phyloP scores from a whole-genome alignment of 495 filamentous ascomycete species.

The Penicillium paradoxum region DNA sequence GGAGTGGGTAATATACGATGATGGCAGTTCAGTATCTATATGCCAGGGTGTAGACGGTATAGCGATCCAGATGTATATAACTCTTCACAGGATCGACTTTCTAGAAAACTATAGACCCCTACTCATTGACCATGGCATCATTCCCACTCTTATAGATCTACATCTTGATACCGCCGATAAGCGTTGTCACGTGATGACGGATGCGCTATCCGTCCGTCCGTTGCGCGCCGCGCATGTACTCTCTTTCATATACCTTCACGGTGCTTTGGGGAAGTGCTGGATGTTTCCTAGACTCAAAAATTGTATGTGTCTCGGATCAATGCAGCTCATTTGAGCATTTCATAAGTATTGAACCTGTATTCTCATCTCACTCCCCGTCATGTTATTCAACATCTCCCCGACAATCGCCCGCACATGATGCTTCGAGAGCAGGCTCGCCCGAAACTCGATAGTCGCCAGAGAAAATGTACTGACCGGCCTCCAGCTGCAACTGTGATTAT shows the following conservation, averaged over 20 bases:
- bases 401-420: constrained; percentile 7
- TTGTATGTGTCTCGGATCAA: background rate
- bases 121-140: background rate
- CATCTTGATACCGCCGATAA: constrained; percentile 10
- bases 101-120: background rate
- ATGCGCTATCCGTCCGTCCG: constrained; percentile 2
- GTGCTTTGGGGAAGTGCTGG: background rate
- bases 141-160: background rate
- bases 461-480: background rate
- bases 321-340: background rate
- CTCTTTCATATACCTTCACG: constrained; percentile 11
- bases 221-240: constrained; percentile 8
- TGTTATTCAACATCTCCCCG: background rate
- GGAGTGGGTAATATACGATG: too few relatives aligned
- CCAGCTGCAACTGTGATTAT: background rate
- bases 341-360: background rate
- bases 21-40: too few relatives aligned
- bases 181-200: constrained; percentile 16
- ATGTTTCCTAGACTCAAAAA: constrained; percentile 1
- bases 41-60: too few relatives aligned
- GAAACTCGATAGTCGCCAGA: background rate
- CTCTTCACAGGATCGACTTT: too few relatives aligned
- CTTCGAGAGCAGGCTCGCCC: background rate
- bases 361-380: constrained; percentile 2
- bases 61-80: too few relatives aligned